A percentile compares a stretch with the other conserved stretches of the same genome.
Conservation (phyloP, 1,139 yeast species). For the Candida sanyaensis region DNA sequence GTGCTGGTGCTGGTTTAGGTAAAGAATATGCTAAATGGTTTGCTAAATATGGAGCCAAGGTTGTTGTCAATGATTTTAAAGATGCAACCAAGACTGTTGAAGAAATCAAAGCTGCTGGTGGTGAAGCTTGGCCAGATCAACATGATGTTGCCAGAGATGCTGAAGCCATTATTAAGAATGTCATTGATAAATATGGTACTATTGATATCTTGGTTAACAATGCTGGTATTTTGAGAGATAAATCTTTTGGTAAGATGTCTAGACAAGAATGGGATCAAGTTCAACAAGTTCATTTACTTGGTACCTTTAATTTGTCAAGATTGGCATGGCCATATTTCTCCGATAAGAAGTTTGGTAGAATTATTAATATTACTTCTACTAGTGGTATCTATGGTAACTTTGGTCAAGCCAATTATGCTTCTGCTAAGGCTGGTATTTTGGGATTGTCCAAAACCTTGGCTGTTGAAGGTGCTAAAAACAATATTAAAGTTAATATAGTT, state of each 20-base stretch:
- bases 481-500: constrained; percentile 76
- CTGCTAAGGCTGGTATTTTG: constrained; percentile 88
- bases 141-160: constrained; percentile 84
- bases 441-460: constrained; percentile 88
- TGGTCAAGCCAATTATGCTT: constrained; percentile 95
- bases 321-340: constrained; percentile 91
- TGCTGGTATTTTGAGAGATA: constrained; percentile 94
- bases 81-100: constrained; percentile 74
- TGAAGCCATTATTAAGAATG: constrained; percentile 75
- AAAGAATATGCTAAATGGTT: constrained; percentile 83
- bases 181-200: constrained; percentile 74
- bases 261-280: constrained; percentile 85
- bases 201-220: constrained; percentile 88
- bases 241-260: constrained; percentile 81
- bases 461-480: constrained; percentile 80
- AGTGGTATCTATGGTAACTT: constrained; percentile 97
- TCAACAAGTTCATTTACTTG: constrained; percentile 77
- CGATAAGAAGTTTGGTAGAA: constrained; percentile 77
- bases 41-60: constrained; percentile 93
- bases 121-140: constrained; percentile 78
- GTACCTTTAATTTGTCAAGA: constrained; percentile 80
- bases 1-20: constrained; percentile 96
- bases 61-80: constrained; percentile 88
- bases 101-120: constrained; percentile 77
- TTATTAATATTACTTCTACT: constrained; percentile 89